Evolutionary conservation across 768 basidiomycete genomes (phyloP).

Genomic region (Xerocomellus dryophilus): DNA sequence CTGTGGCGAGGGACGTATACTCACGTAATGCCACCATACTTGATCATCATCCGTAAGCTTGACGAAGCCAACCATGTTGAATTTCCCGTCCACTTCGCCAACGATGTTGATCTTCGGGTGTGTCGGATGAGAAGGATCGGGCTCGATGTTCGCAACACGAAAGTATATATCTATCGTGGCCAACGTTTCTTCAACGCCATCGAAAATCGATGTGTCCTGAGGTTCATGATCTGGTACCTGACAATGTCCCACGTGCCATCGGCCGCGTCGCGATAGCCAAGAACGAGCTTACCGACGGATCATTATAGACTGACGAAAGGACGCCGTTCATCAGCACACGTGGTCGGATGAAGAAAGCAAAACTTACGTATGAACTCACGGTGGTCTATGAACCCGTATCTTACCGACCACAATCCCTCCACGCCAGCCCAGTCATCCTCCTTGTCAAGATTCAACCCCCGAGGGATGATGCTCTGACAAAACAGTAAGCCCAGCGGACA

Average conservation of each 20-base stretch:
- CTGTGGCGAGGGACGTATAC: constrained; percentile 20
- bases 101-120: constrained; percentile 53
- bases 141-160: constrained; percentile 38
- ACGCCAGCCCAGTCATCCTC: constrained; percentile 40
- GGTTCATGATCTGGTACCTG: constrained; percentile 32
- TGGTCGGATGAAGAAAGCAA: not conserved
- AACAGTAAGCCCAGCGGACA: constrained; percentile 49
- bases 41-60: constrained; percentile 56
- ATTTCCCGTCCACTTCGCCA: constrained; percentile 49
- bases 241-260: not conserved
- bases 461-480: constrained; percentile 49
- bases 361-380: constrained; percentile 58
- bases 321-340: constrained; percentile 2
- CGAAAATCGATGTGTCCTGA: constrained; percentile 48
- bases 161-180: constrained; percentile 48
- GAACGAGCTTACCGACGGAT: constrained; percentile 26
- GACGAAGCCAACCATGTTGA: constrained; percentile 52
- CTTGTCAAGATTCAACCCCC: constrained; percentile 32
- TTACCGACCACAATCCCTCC: constrained; percentile 55
- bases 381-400: constrained; percentile 71
- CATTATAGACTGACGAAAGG: constrained; percentile 47
- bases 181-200: constrained; percentile 49
- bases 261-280: not conserved
- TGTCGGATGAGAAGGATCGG: constrained; percentile 47
- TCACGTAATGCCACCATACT: constrained; percentile 63